These are phyloP conservation scores for Histomonas meleagridis DNA, from an alignment of 208 protist genomes.

Conservation along the genomic window DNA sequence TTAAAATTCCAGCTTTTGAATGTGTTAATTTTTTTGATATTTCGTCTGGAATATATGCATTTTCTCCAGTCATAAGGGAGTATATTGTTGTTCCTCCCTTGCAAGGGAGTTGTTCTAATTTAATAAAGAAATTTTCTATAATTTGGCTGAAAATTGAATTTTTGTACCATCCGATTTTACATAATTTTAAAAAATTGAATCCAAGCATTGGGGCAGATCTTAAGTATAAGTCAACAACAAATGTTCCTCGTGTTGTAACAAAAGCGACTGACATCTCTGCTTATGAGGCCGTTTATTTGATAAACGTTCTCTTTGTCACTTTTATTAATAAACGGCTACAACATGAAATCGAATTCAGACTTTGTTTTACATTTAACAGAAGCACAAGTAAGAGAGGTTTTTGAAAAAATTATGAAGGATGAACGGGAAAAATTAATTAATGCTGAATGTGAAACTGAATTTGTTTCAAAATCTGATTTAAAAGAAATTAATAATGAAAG, in stretches of 20 bases:
- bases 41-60: not conserved
- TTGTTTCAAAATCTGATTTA: too few relatives aligned
- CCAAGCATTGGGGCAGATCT: not conserved
- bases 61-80: not conserved
- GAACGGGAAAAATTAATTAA: too few relatives aligned
- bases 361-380: too few relatives aligned
- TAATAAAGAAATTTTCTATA: not conserved
- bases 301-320: too few relatives aligned
- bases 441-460: too few relatives aligned
- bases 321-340: too few relatives aligned
- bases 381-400: too few relatives aligned
- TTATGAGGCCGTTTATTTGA: too few relatives aligned
- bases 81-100: not conserved
- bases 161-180: not conserved
- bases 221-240: conserved; percentile 12
- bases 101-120: not conserved
- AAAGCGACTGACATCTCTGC: conserved; percentile 32
- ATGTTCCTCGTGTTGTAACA: conserved; percentile 20
- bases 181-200: conserved; percentile 10
- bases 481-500: too few relatives aligned
- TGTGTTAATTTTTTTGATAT: not conserved
- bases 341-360: too few relatives aligned
- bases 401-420: too few relatives aligned
- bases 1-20: not conserved
- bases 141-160: not conserved